Percentiles rank a stretch among this genome's conserved stretches.
Conservation (phyloP, 1,284 basidiomycete species). For the Trichosporon sp. region DNA sequence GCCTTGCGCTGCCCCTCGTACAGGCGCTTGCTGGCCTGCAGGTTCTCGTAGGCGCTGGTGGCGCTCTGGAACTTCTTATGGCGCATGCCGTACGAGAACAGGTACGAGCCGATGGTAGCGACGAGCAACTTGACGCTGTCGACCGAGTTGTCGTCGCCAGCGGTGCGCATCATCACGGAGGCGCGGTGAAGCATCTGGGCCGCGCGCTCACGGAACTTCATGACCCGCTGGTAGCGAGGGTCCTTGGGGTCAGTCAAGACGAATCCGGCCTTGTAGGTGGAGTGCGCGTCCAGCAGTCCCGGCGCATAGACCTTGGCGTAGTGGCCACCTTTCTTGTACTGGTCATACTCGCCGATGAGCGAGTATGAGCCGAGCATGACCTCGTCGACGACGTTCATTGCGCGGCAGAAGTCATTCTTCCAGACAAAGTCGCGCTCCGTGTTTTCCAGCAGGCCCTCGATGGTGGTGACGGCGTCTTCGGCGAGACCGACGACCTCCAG, state of each 20-base stretch:
- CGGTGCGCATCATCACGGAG: constrained; percentile 62
- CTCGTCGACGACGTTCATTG: constrained; percentile 47
- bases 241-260: constrained; percentile 70
- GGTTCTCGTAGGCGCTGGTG: constrained; percentile 33
- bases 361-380: constrained; percentile 34
- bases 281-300: constrained; percentile 60
- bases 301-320: constrained; percentile 49
- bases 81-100: constrained; percentile 44
- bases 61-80: constrained; percentile 41
- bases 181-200: constrained; percentile 69
- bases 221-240: constrained; percentile 65
- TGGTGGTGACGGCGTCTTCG: constrained; percentile 61
- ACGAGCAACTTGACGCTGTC: constrained; percentile 67
- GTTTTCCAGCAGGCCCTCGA: constrained; percentile 62
- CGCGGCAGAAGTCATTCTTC: constrained; percentile 92
- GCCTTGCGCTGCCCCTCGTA: constrained; percentile 44
- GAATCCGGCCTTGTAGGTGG: constrained; percentile 69
- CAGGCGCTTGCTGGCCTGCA: constrained; percentile 39
- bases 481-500: constrained; percentile 62
- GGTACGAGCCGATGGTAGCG: constrained; percentile 44
- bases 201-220: constrained; percentile 61
- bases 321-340: constrained; percentile 38
- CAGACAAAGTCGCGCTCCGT: constrained; percentile 61
- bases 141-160: constrained; percentile 81
- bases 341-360: constrained; percentile 43